These are phyloP conservation scores for Mentha longifolia DNA, from an alignment of 257 asterid species.

Conservation along the genomic window DNA sequence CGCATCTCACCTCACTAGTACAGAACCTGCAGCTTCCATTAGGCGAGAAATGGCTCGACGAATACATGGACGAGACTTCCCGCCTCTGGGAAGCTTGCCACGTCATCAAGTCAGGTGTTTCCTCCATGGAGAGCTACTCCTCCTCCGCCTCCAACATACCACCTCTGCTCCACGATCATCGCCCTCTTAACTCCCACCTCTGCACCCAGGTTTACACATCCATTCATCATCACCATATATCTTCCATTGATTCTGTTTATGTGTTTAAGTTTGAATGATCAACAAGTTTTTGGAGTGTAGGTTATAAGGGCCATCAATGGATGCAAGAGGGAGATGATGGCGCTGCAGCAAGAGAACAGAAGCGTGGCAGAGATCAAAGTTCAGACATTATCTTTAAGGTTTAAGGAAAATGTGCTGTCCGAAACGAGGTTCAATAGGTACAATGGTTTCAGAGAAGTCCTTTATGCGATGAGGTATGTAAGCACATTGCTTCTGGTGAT, in stretches of 20 bases:
- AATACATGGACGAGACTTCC: constrained; percentile 87
- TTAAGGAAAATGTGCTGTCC: constrained; percentile 46
- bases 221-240: neutral
- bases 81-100: constrained; percentile 82
- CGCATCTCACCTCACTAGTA: constrained; percentile 53
- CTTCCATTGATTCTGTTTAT: neutral
- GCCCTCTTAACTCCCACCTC: constrained; percentile 48
- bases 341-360: constrained; percentile 66
- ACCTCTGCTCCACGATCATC: constrained; percentile 50
- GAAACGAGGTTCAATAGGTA: constrained; percentile 69
- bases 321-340: constrained; percentile 64
- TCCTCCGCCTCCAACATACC: constrained; percentile 50
- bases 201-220: constrained; percentile 59
- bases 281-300: constrained; percentile 1
- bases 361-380: constrained; percentile 60
- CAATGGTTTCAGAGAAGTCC: constrained; percentile 75
- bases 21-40: constrained; percentile 64
- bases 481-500: constrained; percentile 66
- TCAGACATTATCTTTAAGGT: constrained; percentile 50
- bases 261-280: neutral
- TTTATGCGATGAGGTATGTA: constrained; percentile 70
- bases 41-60: constrained; percentile 85
- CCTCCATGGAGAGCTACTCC: constrained; percentile 60
- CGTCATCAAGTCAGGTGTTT: constrained; percentile 57
- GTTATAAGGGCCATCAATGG: constrained; percentile 60